These are phyloP conservation scores for Ceratocystiopsis minuta DNA, from an alignment of 2,329 filamentous ascomycete species.

Conservation along the genomic window DNA sequence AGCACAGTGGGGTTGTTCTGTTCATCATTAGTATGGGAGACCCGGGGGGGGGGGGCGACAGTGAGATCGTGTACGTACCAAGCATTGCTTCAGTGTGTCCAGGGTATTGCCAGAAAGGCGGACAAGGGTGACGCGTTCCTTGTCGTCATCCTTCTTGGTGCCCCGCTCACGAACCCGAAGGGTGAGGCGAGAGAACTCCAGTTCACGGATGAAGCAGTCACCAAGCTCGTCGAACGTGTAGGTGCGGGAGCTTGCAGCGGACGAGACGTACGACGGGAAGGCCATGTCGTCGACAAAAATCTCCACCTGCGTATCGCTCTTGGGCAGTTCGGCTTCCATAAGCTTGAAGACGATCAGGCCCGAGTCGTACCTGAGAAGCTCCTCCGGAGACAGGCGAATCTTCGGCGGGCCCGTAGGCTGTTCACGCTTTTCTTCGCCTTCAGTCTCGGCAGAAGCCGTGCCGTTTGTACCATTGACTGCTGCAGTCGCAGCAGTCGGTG, in stretches of 20 bases:
- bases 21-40: background rate
- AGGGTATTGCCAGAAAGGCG: slow-evolving; percentile 73
- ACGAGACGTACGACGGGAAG: slow-evolving; percentile 73
- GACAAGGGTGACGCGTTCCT: slow-evolving; percentile 51
- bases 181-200: slow-evolving; percentile 91
- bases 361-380: slow-evolving; percentile 72
- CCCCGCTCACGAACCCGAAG: slow-evolving; percentile 68
- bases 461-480: slow-evolving; percentile 14
- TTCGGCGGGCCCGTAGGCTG: slow-evolving; percentile 41
- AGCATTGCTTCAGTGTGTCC: slow-evolving; percentile 69
- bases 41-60: background rate
- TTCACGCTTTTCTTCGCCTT: background rate
- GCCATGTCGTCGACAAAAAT: slow-evolving; percentile 88
- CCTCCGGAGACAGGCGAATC: slow-evolving; percentile 58
- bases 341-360: slow-evolving; percentile 90
- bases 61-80: slow-evolving; percentile 37
- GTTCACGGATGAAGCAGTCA: slow-evolving; percentile 86
- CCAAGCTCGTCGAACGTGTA: slow-evolving; percentile 80
- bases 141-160: slow-evolving; percentile 46
- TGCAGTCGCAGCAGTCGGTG: slow-evolving; percentile 8
- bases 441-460: slow-evolving; percentile 24
- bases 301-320: slow-evolving; percentile 61
- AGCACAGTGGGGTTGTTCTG: slow-evolving; percentile 81
- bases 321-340: slow-evolving; percentile 70
- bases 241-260: slow-evolving; percentile 49